Base-by-base conservation (phyloP, 805 yeast genomes). In the Candida arabinofermentans region DNA sequence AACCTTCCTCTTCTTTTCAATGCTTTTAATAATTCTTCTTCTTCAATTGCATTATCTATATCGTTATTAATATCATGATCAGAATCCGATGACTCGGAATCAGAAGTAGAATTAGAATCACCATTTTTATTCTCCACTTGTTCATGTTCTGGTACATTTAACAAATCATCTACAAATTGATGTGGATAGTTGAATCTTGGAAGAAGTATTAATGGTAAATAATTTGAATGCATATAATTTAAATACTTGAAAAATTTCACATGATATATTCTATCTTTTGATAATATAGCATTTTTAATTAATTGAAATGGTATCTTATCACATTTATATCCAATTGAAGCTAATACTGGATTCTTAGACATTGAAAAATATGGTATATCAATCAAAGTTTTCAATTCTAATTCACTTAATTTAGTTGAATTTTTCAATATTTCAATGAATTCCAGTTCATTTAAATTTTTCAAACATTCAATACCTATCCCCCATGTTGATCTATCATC, bases 401-500 rank as follows among this genome's bases (percentile, higher is more conserved):
- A 5, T 14, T 24, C 18, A 12, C 19, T 22, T 8, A 33, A 22
- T 19, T 27, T 27, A 17, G 27, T 12, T 33, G 33, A 34, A 13
- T 33, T 24, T 21, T 21, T 8, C 6, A 39, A 34, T 3, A 22
- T 16, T 9, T 33, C 18, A 8, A 36, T 31, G 27, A 58, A 58
- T 36, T 58, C 58, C 7, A 46, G 32, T 34, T 53, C 54, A 41
- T 55, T 59, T 35, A 59, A 35, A 19, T 55, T 41, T 24, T 54
- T 52, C 18, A 83, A 53, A 5, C 83, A 75, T 44, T 77, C 81
- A 5, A 78, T 58, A 0, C 85, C 89, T 1, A 81, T 27, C 0
- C 83, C 75, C 90, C 90, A 84, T 9, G 82, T 54, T 3, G 72
- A 61, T 40, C 79, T 64, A 5, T 81, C 55, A 54, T 83, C 86